Conservation (phyloP, 1,284 basidiomycete genomes). For the Porogramme epimiltina region DNA sequence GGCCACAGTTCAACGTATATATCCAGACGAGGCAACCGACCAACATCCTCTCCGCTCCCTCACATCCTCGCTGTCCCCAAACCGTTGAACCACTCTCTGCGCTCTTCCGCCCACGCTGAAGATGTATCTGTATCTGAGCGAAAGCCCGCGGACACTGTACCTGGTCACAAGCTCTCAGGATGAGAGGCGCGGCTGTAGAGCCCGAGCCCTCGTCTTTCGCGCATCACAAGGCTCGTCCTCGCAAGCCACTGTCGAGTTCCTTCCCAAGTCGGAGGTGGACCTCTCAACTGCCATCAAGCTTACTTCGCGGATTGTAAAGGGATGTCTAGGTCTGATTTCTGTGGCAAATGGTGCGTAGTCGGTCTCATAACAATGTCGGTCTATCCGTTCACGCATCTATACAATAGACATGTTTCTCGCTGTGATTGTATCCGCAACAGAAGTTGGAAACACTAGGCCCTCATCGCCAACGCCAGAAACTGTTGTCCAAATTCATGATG, state of each 20-base stretch:
- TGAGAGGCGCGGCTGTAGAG: slow-evolving; percentile 58
- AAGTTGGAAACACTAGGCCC: slow-evolving; percentile 77
- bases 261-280: slow-evolving; percentile 74
- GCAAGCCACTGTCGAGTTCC: slow-evolving; percentile 83
- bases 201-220: slow-evolving; percentile 70
- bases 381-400: neutral
- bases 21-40: neutral
- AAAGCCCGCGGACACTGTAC: slow-evolving; percentile 66
- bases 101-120: no score
- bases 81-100: no score
- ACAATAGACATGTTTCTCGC: slow-evolving; percentile 79
- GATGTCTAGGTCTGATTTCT: slow-evolving; percentile 80
- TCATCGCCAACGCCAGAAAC: slow-evolving; percentile 57
- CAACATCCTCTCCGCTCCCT: neutral
- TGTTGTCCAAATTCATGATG: slow-evolving; percentile 77
- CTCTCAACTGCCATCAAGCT: slow-evolving; percentile 61
- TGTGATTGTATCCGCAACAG: slow-evolving; percentile 73
- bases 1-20: neutral
- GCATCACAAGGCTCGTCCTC: slow-evolving; percentile 54
- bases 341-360: slow-evolving; percentile 60
- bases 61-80: no score
- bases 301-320: slow-evolving; percentile 71
- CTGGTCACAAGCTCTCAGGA: slow-evolving; percentile 72
- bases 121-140: slow-evolving; percentile 74
- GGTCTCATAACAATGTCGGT: neutral